phyloP scores from a whole-genome alignment of 306 rosid genomes.

The Ceratonia siliqua region DNA sequence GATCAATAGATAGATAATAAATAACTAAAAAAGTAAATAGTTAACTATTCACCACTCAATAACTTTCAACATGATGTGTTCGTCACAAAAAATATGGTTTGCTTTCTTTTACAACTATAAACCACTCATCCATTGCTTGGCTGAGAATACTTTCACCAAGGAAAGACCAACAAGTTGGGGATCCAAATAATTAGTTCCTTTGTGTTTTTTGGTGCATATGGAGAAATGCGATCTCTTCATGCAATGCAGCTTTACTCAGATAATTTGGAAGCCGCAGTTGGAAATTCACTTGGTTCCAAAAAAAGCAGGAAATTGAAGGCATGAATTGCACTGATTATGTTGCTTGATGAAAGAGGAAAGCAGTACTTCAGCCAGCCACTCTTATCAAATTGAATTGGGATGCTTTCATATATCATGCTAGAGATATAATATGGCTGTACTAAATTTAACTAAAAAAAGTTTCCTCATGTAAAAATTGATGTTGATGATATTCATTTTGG shows the following conservation, averaged over 20 bases:
- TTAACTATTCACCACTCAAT: conserved; percentile 4
- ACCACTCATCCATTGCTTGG: conserved; percentile 15
- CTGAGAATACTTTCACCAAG: conserved; percentile 3
- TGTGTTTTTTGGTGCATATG: background rate
- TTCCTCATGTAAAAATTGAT: conserved; percentile 22
- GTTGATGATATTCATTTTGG: conserved; percentile 16
- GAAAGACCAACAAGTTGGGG: background rate
- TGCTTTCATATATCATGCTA: background rate
- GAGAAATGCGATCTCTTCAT: conserved; percentile 6
- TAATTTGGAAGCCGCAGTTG: conserved; percentile 13
- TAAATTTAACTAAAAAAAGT: background rate
- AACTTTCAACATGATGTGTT: conserved; percentile 25
- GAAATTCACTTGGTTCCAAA: conserved; percentile 14
- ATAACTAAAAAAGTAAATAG: background rate
- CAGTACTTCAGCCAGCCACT: background rate
- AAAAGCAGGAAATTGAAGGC: conserved; percentile 11
- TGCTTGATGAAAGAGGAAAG: background rate
- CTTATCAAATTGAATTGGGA: background rate
- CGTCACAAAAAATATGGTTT: conserved; percentile 21
- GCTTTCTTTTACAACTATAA: conserved; percentile 10
- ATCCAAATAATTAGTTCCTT: background rate
- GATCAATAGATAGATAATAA: conserved; percentile 5
- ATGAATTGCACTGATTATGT: background rate
- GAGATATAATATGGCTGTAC: background rate
- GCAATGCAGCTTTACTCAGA: conserved; percentile 10